Evolutionary conservation across 2,329 filamentous ascomycete species (phyloP), one percentile per base, ranked within the genome.

Genomic region (Neophaeococcomyces mojaviensis): DNA sequence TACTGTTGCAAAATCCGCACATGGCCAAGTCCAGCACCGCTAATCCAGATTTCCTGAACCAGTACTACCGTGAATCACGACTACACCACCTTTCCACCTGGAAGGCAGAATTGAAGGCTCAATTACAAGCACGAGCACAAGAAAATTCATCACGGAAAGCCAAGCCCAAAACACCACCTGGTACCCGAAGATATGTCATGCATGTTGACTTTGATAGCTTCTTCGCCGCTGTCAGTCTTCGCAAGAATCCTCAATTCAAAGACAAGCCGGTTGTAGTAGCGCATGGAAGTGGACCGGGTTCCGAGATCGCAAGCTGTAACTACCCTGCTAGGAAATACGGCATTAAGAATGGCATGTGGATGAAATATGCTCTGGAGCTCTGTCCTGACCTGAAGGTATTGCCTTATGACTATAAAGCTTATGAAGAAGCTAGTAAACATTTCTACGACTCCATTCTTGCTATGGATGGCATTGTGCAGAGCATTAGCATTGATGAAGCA

Each of bases 171-270:
- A 72, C 73, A 34, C 72, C 73, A 20, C 70, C 76, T 10, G 85
- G 83, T 0, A 68, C 81, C 2, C 76, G 89, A 49, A 72, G 85
- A 41, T 98, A 97, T 58, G 76, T 98, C 44, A 78, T 98, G 60
- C 92, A 98, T 58, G 88, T 98, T 24, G 92, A 98, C 61, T 98
- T 98, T 63, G 94, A 98, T 66, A 92, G 88, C 64, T 98, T 98
- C 68, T 98, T 98, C 65, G 95, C 89, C 49, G 87, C 94, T 0
- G 87, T 98, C 0, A 96, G 92, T 1, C 66, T 84, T 15, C 88
- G 88, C 57, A 84, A 81, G 44, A 74, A 81, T 19, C 88, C 90
- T 0, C 80, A 94, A 16, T 82, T 79, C 49, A 70, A 73, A 32
- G 81, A 86, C 41, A 90, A 88, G 59, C 92, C 94, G 0, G 81